Evolutionary conservation across 805 yeast genomes (phyloP), one percentile per base, ranked within the genome.

Genomic region (Scheffersomyces lignosus): DNA sequence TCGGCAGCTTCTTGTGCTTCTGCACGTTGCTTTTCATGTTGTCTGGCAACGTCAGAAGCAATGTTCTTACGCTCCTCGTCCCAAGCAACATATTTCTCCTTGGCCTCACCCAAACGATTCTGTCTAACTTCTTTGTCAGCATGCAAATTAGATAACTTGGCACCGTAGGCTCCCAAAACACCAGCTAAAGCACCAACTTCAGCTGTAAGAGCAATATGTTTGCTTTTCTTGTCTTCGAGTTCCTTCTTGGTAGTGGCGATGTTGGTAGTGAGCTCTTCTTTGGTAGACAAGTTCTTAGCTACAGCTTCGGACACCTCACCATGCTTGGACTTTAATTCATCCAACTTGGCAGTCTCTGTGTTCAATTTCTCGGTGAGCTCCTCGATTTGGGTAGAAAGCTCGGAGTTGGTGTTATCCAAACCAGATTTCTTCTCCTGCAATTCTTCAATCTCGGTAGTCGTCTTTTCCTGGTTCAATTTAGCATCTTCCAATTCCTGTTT

Each of bases 121-220:
- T 49, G 47, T 38, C 75, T 60, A 18, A 44, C 50, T 25, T 61
- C 66, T 47, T 66, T 70, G 26, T 67, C 77, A 26, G 58, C 36
- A 27, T 56, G 54, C 48, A 75, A 60, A 23, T 55, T 40, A 10
- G 58, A 47, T 40, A 75, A 59, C 44, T 71, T 71, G 20, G 75
- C 60, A 17, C 69, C 58, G 49, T 71, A 77, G 2, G 73, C 70
- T 29, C 65, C 67, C 16, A 75, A 62, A 32, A 70, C 62, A 7
- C 62, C 56, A 25, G 66, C 64, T 42, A 77, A 58, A 14, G 61
- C 56, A 29, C 66, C 70, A 33, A 75, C 69, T 49, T 76, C 80
- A 12, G 62, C 64, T 5, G 58, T 47, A 38, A 75, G 58, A 22
- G 51, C 54, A 20, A 52, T 60, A 38, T 70, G 71, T 14, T 51